Evolutionary conservation across 2,329 filamentous ascomycete species (phyloP).

Genomic region (Fusarium sp.): DNA sequence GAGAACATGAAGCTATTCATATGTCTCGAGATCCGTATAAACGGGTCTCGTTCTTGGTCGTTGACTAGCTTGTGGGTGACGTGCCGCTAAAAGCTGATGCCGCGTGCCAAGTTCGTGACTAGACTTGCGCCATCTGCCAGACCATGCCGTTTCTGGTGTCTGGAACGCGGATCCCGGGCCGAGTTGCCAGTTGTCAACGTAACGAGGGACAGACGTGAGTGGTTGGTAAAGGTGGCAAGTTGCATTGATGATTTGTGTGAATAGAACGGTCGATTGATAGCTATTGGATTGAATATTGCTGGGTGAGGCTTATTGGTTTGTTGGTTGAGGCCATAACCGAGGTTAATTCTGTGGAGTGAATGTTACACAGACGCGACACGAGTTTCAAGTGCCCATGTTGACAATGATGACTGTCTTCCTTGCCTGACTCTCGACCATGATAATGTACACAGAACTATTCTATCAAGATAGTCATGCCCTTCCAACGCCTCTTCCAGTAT

Average conservation of each 20-base stretch:
- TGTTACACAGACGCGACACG: not conserved
- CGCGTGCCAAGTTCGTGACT: not conserved
- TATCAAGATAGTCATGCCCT: not conserved
- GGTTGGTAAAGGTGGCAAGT: not conserved
- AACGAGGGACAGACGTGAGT: not conserved
- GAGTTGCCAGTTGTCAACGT: not conserved
- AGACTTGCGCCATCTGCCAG: not conserved
- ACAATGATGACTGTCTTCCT: not conserved
- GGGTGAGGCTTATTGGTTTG: not conserved
- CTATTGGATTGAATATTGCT: not conserved
- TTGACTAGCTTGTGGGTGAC: not conserved
- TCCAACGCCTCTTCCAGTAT: not conserved
- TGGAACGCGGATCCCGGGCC: not conserved
- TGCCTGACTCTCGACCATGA: not conserved
- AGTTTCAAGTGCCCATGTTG: not conserved
- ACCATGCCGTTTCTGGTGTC: not conserved
- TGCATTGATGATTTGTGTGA: not conserved
- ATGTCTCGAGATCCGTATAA: not conserved
- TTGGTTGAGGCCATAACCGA: not conserved
- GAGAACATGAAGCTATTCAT: not conserved
- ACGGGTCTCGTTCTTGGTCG: not conserved
- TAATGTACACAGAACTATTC: not conserved
- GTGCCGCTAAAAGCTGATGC: not conserved
- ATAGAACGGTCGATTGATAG: not conserved
- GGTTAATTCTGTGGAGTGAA: not conserved